Percentiles rank a stretch among this genome's conserved stretches.
Evolutionary conservation across 352 stramenopile genomes (phyloP).

Genomic region (Phytophthora constricta): DNA sequence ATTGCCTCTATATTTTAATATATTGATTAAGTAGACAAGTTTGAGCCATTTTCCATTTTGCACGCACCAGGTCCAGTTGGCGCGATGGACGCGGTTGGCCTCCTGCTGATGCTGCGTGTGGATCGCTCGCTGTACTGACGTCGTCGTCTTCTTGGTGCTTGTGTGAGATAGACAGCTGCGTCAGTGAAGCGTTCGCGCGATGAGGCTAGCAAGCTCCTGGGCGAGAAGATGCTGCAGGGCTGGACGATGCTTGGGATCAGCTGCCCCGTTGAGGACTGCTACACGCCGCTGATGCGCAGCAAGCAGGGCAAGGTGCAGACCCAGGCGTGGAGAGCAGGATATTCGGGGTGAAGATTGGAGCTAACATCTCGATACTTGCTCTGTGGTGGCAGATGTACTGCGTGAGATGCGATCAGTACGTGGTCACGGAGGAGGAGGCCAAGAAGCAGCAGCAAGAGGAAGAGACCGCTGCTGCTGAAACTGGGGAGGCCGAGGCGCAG

Average conservation of each 20-base stretch:
- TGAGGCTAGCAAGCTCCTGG: constrained; percentile 75
- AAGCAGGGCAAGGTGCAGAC: constrained; percentile 63
- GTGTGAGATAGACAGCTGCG: constrained; percentile 8
- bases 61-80: too few species aligned
- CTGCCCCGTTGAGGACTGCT: constrained; percentile 76
- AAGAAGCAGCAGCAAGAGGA: constrained; percentile 59
- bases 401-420: constrained; percentile 77
- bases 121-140: not conserved
- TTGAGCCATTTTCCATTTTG: too few species aligned
- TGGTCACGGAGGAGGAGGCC: constrained; percentile 76
- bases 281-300: constrained; percentile 81
- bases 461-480: constrained; percentile 48
- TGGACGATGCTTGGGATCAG: constrained; percentile 79
- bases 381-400: constrained; percentile 64
- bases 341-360: not conserved
- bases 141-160: not conserved
- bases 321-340: not conserved
- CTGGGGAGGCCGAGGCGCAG: constrained; percentile 46
- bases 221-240: constrained; percentile 86
- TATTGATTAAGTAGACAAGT: too few species aligned
- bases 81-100: constrained; percentile 31
- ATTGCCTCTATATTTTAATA: not conserved
- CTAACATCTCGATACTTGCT: not conserved
- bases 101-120: not conserved
- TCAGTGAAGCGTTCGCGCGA: constrained; percentile 55